Evolutionary conservation across 352 stramenopile genomes (phyloP).

Genomic region (Nothophytophthora sp.): DNA sequence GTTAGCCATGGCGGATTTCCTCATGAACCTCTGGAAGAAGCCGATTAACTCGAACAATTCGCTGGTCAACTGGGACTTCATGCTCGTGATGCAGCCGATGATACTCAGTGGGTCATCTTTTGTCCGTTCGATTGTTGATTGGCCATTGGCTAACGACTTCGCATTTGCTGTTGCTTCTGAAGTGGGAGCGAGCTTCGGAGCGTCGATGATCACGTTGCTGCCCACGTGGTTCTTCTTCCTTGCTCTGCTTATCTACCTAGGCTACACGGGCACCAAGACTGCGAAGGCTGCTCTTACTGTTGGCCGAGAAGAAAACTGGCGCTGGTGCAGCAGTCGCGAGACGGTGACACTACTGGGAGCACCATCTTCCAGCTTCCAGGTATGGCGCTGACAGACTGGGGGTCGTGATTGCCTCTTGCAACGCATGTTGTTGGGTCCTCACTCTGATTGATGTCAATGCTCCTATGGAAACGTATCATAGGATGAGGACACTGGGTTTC

Average conservation of each 20-base stretch:
- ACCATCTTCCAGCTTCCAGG: conserved; percentile 28
- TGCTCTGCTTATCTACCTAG: conserved; percentile 83
- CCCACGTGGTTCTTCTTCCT: conserved; percentile 78
- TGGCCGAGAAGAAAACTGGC: conserved; percentile 77
- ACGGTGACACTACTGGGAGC: conserved; percentile 31
- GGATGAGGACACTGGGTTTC: conserved; percentile 27
- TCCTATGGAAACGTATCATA: too few species aligned
- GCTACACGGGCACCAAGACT: conserved; percentile 72
- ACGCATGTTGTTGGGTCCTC: neutral
- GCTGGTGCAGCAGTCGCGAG: conserved; percentile 29
- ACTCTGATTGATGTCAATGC: neutral
- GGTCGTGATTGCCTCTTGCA: neutral
- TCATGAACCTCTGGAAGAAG: conserved; percentile 39
- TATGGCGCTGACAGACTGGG: neutral
- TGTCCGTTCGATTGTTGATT: too few species aligned
- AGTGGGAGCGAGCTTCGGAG: conserved; percentile 54
- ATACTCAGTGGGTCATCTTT: conserved; percentile 36
- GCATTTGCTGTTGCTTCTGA: conserved; percentile 1
- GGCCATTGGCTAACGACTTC: conserved; percentile 2
- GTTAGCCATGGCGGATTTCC: conserved; percentile 30
- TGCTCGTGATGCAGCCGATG: conserved; percentile 94
- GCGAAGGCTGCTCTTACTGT: conserved; percentile 78
- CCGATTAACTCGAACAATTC: conserved; percentile 42
- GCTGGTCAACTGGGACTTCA: conserved; percentile 95
- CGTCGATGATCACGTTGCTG: conserved; percentile 88